Conservation (phyloP, 192 early-diverging fungal genomes). For the Martensiomyces pterosporus region DNA sequence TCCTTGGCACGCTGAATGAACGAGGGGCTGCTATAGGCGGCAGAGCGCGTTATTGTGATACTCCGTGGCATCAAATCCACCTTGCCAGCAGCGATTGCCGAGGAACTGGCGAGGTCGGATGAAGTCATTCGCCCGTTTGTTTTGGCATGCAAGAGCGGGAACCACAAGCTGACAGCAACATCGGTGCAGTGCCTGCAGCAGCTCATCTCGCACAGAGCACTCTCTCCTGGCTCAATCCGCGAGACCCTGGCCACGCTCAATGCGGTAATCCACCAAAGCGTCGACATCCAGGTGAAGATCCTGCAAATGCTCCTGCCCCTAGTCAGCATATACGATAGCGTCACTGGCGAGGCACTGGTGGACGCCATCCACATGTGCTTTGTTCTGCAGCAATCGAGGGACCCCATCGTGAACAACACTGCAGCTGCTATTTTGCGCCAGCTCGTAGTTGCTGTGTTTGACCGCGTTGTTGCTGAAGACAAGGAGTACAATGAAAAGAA, state of each 20-base stretch:
- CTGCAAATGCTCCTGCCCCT: conserved; percentile 90
- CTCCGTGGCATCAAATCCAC: conserved; percentile 49
- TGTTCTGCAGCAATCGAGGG: conserved; percentile 77
- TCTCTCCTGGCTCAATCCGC: conserved; percentile 51
- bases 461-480: conserved; percentile 40
- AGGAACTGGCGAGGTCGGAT: conserved; percentile 64
- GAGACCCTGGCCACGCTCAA: conserved; percentile 66
- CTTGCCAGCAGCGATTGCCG: conserved; percentile 44
- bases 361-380: conserved; percentile 83
- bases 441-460: conserved; percentile 48
- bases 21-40: conserved; percentile 25
- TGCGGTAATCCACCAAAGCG: conserved; percentile 60
- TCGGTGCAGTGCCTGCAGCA: conserved; percentile 80
- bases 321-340: conserved; percentile 69
- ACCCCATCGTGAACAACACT: conserved; percentile 43
- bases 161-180: conserved; percentile 72
- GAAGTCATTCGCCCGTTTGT: conserved; percentile 82
- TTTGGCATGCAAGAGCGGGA: conserved; percentile 80
- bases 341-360: conserved; percentile 78
- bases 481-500: not conserved
- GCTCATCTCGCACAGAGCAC: conserved; percentile 32
- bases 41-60: conserved; percentile 54
- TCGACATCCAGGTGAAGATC: conserved; percentile 90
- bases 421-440: conserved; percentile 47
- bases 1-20: too few species aligned